Conservation (phyloP, 106 monocot species). For the Amphibolis antarctica region DNA sequence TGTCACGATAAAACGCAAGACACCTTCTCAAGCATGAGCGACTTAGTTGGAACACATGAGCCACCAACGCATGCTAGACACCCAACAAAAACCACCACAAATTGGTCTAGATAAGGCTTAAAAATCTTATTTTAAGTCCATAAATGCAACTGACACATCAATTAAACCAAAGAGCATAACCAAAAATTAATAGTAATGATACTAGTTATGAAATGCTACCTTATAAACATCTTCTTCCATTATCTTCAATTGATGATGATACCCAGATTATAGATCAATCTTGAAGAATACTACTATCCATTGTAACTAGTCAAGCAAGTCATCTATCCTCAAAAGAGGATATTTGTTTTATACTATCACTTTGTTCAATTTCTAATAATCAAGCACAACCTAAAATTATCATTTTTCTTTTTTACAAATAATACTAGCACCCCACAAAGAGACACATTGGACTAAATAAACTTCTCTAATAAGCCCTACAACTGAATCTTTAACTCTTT, state of each 20-base stretch:
- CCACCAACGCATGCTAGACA: no score
- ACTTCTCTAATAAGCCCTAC: no score
- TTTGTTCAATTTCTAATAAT: neutral
- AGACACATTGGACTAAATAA: no score
- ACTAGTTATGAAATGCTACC: neutral
- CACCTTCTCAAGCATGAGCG: no score
- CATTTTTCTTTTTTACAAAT: no score
- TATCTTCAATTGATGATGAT: constrained; percentile 1
- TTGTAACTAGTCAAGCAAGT: neutral
- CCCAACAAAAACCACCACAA: no score
- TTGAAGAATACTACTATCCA: neutral
- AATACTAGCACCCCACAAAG: no score
- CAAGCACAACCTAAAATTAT: neutral
- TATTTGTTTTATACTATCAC: neutral
- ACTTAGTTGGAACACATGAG: no score
- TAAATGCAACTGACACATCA: neutral
- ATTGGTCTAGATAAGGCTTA: neutral
- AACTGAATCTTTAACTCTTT: no score
- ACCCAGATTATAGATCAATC: neutral
- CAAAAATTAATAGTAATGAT: neutral
- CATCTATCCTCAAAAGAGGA: neutral
- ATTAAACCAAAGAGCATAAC: no score
- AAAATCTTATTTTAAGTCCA: neutral
- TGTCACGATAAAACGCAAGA: no score
- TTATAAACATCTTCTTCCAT: neutral